Percentiles rank a stretch among this genome's conserved stretches.
These are phyloP conservation scores for Pestalotiopsis sp. DNA, from an alignment of 2,329 filamentous ascomycete genomes.

Conservation along the genomic window DNA sequence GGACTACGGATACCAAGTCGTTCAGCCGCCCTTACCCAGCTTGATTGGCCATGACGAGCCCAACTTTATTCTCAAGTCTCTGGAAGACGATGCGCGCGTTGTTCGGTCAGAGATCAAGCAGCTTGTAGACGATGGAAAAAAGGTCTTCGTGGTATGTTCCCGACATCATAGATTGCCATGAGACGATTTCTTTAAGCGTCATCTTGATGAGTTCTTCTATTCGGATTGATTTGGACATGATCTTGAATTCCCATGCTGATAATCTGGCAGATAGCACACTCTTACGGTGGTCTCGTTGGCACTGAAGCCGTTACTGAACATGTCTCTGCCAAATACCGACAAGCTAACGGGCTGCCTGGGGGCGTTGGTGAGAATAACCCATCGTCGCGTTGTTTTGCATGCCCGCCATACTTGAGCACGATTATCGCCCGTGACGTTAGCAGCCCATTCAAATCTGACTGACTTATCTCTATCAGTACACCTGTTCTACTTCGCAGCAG, in stretches of 20 bases:
- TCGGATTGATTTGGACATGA: too few species aligned
- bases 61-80: constrained; percentile 11
- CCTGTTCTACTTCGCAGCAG: constrained; percentile 24
- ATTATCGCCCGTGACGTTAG: background rate
- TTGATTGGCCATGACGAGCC: constrained; percentile 3
- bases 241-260: too few species aligned
- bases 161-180: background rate
- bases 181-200: background rate
- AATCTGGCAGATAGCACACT: constrained; percentile 24
- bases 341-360: background rate
- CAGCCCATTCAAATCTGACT: background rate
- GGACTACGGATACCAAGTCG: constrained; percentile 4
- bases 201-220: background rate
- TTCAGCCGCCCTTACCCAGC: constrained; percentile 14
- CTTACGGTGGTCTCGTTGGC: constrained; percentile 27
- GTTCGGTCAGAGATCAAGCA: background rate
- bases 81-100: constrained; percentile 7
- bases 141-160: constrained; percentile 20
- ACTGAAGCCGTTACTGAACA: constrained; percentile 22
- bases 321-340: constrained; percentile 18
- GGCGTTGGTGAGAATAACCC: background rate
- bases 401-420: too few species aligned
- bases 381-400: too few species aligned
- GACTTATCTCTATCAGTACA: constrained; percentile 16
- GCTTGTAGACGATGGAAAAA: constrained; percentile 18